Evolutionary conservation across 2,329 filamentous ascomycete species (phyloP).

Genomic region (Verticillium tricorpus): DNA sequence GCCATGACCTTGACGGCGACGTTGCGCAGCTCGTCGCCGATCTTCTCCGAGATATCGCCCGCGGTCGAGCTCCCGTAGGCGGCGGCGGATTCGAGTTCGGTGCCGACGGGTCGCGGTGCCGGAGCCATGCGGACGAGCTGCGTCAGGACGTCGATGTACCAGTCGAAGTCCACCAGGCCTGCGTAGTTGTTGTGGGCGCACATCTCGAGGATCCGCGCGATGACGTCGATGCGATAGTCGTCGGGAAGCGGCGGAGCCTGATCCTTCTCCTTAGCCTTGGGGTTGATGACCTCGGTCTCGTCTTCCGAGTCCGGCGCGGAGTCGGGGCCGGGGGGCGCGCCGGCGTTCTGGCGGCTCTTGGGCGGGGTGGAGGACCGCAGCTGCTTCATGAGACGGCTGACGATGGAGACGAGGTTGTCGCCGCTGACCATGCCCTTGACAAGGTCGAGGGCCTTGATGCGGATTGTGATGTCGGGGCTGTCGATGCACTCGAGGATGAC

Average conservation of each 20-base stretch:
- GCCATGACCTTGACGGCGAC: slow-evolving; percentile 87
- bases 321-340: slow-evolving; percentile 38
- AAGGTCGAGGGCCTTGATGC: slow-evolving; percentile 85
- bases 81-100: slow-evolving; percentile 26
- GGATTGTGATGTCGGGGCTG: slow-evolving; percentile 91
- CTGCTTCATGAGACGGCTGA: slow-evolving; percentile 83
- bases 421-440: slow-evolving; percentile 90
- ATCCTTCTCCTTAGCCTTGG: slow-evolving; percentile 27
- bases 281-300: slow-evolving; percentile 40
- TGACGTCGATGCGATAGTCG: slow-evolving; percentile 80
- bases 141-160: slow-evolving; percentile 89
- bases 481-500: slow-evolving; percentile 96
- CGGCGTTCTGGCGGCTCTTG: slow-evolving; percentile 37
- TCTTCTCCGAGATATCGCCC: slow-evolving; percentile 58
- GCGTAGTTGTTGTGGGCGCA: slow-evolving; percentile 85
- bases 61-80: slow-evolving; percentile 21
- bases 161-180: slow-evolving; percentile 87
- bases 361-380: slow-evolving; percentile 61
- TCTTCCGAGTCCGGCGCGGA: slow-evolving; percentile 43
- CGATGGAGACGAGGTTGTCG: slow-evolving; percentile 78
- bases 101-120: slow-evolving; percentile 34
- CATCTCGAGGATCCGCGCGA: slow-evolving; percentile 79
- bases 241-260: slow-evolving; percentile 66
- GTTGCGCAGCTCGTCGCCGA: slow-evolving; percentile 83
- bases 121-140: slow-evolving; percentile 74